Conservation (phyloP, 441 rosid genomes). For the Erodium trifolium region DNA sequence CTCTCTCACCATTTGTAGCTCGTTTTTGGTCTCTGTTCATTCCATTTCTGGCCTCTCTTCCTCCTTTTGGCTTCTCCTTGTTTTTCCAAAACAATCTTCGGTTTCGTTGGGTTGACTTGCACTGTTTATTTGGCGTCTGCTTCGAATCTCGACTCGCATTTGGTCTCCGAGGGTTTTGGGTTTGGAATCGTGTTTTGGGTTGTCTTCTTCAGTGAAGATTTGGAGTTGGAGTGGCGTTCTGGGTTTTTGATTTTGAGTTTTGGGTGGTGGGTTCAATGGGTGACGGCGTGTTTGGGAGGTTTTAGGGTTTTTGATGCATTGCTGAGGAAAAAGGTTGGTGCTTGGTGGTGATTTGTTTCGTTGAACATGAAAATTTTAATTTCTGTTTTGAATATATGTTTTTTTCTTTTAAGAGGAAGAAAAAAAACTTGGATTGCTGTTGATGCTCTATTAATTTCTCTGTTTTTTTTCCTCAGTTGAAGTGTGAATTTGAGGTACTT, state of each 20-base stretch:
- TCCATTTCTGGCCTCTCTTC: not conserved
- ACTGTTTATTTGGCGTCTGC: not conserved
- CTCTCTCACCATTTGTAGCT: not conserved
- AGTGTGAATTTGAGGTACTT: not conserved
- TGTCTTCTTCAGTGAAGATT: too few species aligned
- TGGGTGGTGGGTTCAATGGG: too few species aligned
- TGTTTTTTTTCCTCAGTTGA: not conserved
- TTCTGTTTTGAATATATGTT: too few species aligned
- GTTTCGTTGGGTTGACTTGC: not conserved
- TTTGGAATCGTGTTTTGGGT: not conserved
- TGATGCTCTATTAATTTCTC: not conserved
- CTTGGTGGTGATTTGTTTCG: too few species aligned
- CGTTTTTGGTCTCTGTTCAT: not conserved
- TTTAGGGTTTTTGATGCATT: too few species aligned
- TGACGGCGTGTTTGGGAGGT: too few species aligned
- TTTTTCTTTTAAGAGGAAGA: too few species aligned
- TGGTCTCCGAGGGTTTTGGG: not conserved
- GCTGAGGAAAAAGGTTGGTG: too few species aligned
- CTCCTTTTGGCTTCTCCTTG: not conserved
- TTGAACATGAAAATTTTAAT: too few species aligned
- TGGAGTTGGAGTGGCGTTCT: too few species aligned
- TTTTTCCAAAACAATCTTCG: not conserved
- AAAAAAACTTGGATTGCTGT: not conserved
- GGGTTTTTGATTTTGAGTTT: too few species aligned
- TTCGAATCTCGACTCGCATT: not conserved